Evolutionary conservation across 805 yeast species (phyloP), one percentile per base, ranked within the genome.

Genomic region (Metschnikowia vanudenii): DNA sequence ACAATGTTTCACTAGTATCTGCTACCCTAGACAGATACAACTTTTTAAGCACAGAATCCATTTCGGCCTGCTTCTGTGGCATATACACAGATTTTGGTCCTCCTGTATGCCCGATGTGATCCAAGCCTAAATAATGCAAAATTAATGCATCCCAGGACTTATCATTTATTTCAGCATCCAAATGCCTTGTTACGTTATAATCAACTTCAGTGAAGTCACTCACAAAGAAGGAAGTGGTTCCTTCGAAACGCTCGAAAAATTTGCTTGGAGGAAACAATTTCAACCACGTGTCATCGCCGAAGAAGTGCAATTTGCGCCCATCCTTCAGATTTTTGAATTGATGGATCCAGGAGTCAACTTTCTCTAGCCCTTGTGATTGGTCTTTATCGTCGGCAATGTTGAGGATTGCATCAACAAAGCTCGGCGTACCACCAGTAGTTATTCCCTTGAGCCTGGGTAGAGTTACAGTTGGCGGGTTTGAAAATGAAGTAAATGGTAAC

Each of bases 241-340:
- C 98, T 33, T 94, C 98, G 24, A 62, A 68, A 38, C 76, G 71
- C 17, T 73, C 71, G 58, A 92, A 91, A 53, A 74, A 74, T 8
- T 64, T 64, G 5, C 46, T 54, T 6, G 60, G 61, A 0, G 97
- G 96, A 55, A 91, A 94, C 40, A 94, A 72, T 60, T 89, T 91
- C 51, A 91, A 65, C 99, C 99, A 94, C 1, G 99, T 94, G 61
- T 94, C 99, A 65, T 94, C 99, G 28, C 99, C 99, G 69, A 78
- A 92, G 78, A 94, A 88, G 60, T 90, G 85, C 24, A 94, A 69
- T 17, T 59, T 71, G 60, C 74, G 74, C 22, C 51, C 54, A 24
- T 62, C 63, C 26, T 64, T 64, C 19, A 52, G 42, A 20, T 54
- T 50, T 16, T 43, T 49, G 65, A 90, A 73, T 60, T 94, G 98